These are phyloP conservation scores for Hordeum vulgare DNA, from an alignment of 176 grass and related monocot species.

Conservation along the genomic window MorexV3_pseudomolecules_assembly NC_058522.1:464334517-464335016, in stretches of 20 bases:
- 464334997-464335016: slow-evolving; percentile 26
- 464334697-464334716: background rate
- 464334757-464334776: background rate
- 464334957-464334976: background rate
- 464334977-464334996: slow-evolving; percentile 17
- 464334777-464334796: background rate
- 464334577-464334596: too few relatives aligned
- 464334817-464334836: slow-evolving; percentile 13
- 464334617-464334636: too few relatives aligned
- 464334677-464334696: background rate
- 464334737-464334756: background rate
- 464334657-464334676: background rate
- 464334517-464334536: background rate
- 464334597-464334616: too few relatives aligned
- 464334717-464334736: background rate
- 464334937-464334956: slow-evolving; percentile 14
- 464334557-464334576: too few relatives aligned
- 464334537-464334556: too few relatives aligned
- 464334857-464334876: too few relatives aligned
- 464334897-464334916: background rate
- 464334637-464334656: background rate
- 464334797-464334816: slow-evolving; percentile 17
- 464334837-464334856: background rate
- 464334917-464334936: background rate
- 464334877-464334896: background rate